A percentile compares a stretch with the other conserved stretches of the same genome.
These are phyloP conservation scores for Globisporangium alternatum DNA, from an alignment of 352 stramenopile species.

Conservation along the genomic window DNA sequence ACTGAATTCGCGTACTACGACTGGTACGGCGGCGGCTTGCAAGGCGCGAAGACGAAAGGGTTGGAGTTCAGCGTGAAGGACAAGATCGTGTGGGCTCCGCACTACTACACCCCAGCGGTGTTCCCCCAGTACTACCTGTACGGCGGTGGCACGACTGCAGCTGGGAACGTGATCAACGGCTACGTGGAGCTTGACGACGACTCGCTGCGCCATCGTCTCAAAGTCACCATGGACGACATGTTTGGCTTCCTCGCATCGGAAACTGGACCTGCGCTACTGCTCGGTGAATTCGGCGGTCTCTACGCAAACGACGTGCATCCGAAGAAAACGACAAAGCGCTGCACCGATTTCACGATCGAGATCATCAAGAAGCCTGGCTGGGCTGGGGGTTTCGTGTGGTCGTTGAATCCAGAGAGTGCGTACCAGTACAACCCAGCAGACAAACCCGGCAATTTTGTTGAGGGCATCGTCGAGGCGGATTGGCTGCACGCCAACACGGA, in stretches of 20 bases:
- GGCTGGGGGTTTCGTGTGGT: conserved; percentile 34
- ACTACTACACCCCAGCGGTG: conserved; percentile 37
- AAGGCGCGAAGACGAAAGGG: conserved; percentile 22
- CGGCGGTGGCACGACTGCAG: conserved; percentile 15
- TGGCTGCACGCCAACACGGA: conserved; percentile 27
- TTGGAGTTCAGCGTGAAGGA: conserved; percentile 22
- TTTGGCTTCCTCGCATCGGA: conserved; percentile 33
- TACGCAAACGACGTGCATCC: conserved; percentile 30
- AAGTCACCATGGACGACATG: conserved; percentile 36
- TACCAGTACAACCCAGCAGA: conserved; percentile 44
- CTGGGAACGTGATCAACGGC: conserved; percentile 12
- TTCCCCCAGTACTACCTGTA: conserved; percentile 34
- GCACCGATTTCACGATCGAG: conserved; percentile 31
- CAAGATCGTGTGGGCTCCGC: conserved; percentile 36
- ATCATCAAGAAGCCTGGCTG: conserved; percentile 30
- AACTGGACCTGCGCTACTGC: conserved; percentile 23
- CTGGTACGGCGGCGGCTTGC: conserved; percentile 37
- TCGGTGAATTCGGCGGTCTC: conserved; percentile 36
- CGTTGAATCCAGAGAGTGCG: conserved; percentile 34
- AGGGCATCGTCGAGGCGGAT: conserved; percentile 24
- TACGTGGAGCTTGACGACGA: conserved; percentile 33
- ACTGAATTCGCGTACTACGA: conserved; percentile 30
- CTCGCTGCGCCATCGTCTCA: conserved; percentile 21
- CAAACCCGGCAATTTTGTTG: conserved; percentile 18
- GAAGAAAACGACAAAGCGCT: conserved; percentile 28